Evolutionary conservation across 1,284 basidiomycete species (phyloP).

Genomic region (Pseudozyma hubeiensis): DNA sequence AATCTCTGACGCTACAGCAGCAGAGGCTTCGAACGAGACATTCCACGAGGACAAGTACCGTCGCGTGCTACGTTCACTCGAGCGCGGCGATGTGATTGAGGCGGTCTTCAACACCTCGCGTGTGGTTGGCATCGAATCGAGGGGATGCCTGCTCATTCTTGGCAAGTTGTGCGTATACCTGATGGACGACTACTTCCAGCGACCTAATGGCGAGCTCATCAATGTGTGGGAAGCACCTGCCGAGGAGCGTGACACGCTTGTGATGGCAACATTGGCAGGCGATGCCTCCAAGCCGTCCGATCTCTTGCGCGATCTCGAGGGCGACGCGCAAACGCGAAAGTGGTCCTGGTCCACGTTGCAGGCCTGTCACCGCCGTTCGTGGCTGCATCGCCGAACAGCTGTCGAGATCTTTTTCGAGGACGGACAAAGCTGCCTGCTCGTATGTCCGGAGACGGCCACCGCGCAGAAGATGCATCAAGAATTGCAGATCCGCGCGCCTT

Average conservation of each 20-base stretch:
- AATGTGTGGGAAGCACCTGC: conserved; percentile 87
- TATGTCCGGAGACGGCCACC: conserved; percentile 54
- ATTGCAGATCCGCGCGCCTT: conserved; percentile 49
- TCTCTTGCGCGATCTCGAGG: conserved; percentile 53
- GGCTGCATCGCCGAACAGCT: conserved; percentile 60
- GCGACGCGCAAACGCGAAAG: conserved; percentile 43
- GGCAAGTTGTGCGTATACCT: conserved; percentile 88
- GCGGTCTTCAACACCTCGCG: conserved; percentile 74
- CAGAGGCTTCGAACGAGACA: conserved; percentile 18
- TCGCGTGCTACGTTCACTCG: conserved; percentile 73
- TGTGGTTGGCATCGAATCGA: conserved; percentile 60
- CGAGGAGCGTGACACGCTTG: conserved; percentile 72
- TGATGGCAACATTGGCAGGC: conserved; percentile 79
- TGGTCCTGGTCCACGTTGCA: conserved; percentile 59
- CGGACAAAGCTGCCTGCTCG: conserved; percentile 66
- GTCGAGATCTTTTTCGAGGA: conserved; percentile 69
- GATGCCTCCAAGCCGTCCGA: conserved; percentile 67
- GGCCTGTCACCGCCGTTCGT: conserved; percentile 49
- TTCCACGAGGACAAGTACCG: conserved; percentile 75
- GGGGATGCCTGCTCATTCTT: conserved; percentile 87
- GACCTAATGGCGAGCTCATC: conserved; percentile 85
- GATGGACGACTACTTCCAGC: conserved; percentile 90
- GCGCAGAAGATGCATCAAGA: conserved; percentile 50
- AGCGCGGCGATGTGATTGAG: conserved; percentile 89
- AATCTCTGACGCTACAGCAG: conserved; percentile 1